Conservation (phyloP, 768 basidiomycete species). For the Astraeus odoratus region DNA sequence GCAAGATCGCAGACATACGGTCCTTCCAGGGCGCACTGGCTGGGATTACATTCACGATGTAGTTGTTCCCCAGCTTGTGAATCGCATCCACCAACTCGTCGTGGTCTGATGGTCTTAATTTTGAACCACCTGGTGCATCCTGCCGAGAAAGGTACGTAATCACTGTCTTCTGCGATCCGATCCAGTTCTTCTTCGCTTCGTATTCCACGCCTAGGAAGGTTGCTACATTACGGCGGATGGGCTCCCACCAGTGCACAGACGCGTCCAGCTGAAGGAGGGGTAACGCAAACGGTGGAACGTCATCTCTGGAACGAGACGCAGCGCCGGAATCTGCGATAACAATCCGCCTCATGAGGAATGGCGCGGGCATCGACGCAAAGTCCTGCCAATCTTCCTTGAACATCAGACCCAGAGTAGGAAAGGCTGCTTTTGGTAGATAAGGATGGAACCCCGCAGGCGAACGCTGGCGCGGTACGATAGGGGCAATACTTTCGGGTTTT, state of each 20-base stretch:
- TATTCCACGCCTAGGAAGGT: constrained; percentile 34
- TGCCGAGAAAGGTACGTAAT: constrained; percentile 68
- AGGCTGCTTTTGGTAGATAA: constrained; percentile 63
- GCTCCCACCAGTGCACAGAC: constrained; percentile 66
- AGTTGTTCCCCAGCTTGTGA: constrained; percentile 43
- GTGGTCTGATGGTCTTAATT: constrained; percentile 51
- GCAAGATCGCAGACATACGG: constrained; percentile 56
- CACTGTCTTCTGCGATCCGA: constrained; percentile 32
- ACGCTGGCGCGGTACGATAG: constrained; percentile 33
- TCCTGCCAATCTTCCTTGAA: constrained; percentile 76
- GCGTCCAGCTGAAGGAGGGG: constrained; percentile 36
- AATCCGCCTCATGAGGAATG: constrained; percentile 69
- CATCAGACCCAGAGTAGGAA: constrained; percentile 60
- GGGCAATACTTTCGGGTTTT: constrained; percentile 23
- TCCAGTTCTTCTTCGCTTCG: constrained; percentile 9
- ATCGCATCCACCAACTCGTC: constrained; percentile 53
- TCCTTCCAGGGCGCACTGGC: constrained; percentile 50
- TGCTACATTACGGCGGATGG: constrained; percentile 38
- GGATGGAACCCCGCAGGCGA: constrained; percentile 66
- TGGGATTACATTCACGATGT: constrained; percentile 50
- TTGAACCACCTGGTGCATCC: constrained; percentile 41
- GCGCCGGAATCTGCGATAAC: constrained; percentile 75
- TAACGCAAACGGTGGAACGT: constrained; percentile 27
- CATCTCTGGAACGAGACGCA: constrained; percentile 32
- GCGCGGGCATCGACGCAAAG: constrained; percentile 55